Conservation (phyloP, 2,329 filamentous ascomycete genomes). For the Capronia americana region DNA sequence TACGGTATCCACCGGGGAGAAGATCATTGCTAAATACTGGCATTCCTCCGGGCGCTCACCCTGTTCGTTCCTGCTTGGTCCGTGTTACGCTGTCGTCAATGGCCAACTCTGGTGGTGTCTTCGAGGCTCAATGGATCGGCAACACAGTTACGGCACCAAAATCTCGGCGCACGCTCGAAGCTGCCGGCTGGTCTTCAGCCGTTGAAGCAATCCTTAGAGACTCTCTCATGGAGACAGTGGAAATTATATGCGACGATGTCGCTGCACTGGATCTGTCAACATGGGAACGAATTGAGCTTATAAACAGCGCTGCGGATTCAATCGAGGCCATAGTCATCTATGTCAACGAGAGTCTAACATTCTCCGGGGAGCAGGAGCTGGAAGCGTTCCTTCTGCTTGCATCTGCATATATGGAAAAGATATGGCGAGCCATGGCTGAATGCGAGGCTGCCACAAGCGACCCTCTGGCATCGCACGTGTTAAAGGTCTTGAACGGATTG, state of each 20-base stretch:
- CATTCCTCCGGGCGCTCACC: background rate
- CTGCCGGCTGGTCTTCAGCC: slow-evolving; percentile 19
- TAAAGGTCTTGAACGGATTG: slow-evolving; percentile 23
- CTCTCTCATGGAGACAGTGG: slow-evolving; percentile 14
- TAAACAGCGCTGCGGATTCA: slow-evolving; percentile 13
- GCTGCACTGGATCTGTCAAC: background rate
- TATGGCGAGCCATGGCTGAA: slow-evolving; percentile 11
- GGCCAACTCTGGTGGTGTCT: slow-evolving; percentile 10
- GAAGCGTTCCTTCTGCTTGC: slow-evolving; percentile 19
- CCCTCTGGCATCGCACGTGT: background rate
- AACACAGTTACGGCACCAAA: slow-evolving; percentile 17
- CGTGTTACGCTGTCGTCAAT: slow-evolving; percentile 19
- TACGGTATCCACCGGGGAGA: slow-evolving; percentile 14
- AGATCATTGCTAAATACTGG: background rate
- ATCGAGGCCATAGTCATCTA: slow-evolving; percentile 24
- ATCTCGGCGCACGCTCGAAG: slow-evolving; percentile 11
- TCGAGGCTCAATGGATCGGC: slow-evolving; percentile 1
- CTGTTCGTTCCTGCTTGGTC: slow-evolving; percentile 6
- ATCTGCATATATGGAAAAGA: slow-evolving; percentile 9
- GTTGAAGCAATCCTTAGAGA: slow-evolving; percentile 15
- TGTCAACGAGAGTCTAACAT: slow-evolving; percentile 22
- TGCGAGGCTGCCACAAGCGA: slow-evolving; percentile 4
- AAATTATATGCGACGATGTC: slow-evolving; percentile 4
- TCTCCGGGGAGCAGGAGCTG: slow-evolving; percentile 7
- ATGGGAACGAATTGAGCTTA: slow-evolving; percentile 4